Conservation (phyloP, 495 filamentous ascomycete genomes). For the Glutinoglossum americanum region DNA sequence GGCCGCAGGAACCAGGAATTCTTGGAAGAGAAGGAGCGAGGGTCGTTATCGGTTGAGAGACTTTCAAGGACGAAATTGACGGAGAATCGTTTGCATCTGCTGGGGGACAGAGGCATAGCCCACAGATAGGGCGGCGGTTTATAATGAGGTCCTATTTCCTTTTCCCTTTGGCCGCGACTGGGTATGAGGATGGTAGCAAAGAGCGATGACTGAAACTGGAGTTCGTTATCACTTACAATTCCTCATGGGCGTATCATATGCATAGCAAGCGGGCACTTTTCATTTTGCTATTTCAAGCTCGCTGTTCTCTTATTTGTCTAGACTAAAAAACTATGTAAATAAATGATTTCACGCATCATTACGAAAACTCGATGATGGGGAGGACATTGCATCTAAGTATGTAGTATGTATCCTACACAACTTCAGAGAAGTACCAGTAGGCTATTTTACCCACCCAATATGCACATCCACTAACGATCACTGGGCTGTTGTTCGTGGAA, state of each 20-base stretch:
- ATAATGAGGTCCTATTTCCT: background rate
- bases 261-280: constrained; percentile 1
- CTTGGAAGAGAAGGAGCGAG: constrained; percentile 87
- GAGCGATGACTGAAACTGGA: background rate
- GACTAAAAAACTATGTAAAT: background rate
- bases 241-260: background rate
- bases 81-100: background rate
- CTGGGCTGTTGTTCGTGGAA: too few relatives aligned
- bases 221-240: background rate
- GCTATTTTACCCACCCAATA: too few relatives aligned
- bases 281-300: background rate
- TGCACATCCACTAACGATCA: too few relatives aligned
- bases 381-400: too few relatives aligned
- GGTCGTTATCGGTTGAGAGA: constrained; percentile 29
- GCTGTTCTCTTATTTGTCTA: too few relatives aligned
- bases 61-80: background rate
- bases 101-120: background rate
- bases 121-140: background rate
- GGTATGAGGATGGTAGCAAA: background rate
- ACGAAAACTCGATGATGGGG: too few relatives aligned
- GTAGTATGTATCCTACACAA: too few relatives aligned
- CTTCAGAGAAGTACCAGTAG: too few relatives aligned
- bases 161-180: background rate
- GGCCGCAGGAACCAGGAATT: constrained; percentile 82
- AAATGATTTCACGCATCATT: background rate